phyloP scores from a whole-genome alignment of 1,284 basidiomycete genomes.

The Heterobasidion parviporum region DNA sequence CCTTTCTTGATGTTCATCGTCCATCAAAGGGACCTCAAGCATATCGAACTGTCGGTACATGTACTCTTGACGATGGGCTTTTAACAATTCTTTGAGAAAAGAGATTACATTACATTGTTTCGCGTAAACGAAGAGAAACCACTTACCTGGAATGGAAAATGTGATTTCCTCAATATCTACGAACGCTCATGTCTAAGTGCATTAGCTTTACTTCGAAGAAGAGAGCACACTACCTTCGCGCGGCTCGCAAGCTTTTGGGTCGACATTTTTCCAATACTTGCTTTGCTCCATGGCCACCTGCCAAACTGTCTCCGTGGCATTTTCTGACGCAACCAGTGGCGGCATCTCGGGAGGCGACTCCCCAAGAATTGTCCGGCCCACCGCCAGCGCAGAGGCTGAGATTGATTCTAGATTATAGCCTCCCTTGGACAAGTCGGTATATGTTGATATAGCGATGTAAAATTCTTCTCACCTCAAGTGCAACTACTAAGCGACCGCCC shows the following conservation, averaged over 20 bases:
- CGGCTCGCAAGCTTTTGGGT: slow-evolving; percentile 73
- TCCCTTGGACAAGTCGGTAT: slow-evolving; percentile 46
- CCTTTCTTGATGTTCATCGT: slow-evolving; percentile 51
- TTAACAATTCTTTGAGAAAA: slow-evolving; percentile 58
- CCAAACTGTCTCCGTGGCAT: slow-evolving; percentile 82
- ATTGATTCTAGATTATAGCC: slow-evolving; percentile 94
- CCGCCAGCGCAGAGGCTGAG: slow-evolving; percentile 81
- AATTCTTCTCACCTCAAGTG: slow-evolving; percentile 67
- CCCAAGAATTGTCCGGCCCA: slow-evolving; percentile 79
- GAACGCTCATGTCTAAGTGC: slow-evolving; percentile 1
- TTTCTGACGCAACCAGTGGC: slow-evolving; percentile 64
- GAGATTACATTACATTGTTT: too few species aligned
- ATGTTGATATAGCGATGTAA: background rate
- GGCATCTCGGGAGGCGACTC: slow-evolving; percentile 73
- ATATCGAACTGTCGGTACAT: slow-evolving; percentile 68
- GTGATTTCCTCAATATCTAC: slow-evolving; percentile 49
- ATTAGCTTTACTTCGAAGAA: background rate
- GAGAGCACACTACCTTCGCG: slow-evolving; percentile 43
- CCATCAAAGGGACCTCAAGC: slow-evolving; percentile 74
- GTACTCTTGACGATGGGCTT: slow-evolving; percentile 75
- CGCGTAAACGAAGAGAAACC: background rate
- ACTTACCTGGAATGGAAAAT: slow-evolving; percentile 57
- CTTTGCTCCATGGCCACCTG: slow-evolving; percentile 82
- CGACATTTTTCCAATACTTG: slow-evolving; percentile 85
- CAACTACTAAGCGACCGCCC: slow-evolving; percentile 84